phyloP scores from a whole-genome alignment of 2,329 filamentous ascomycete species.

The Nigrograna mackinnonii region DNA sequence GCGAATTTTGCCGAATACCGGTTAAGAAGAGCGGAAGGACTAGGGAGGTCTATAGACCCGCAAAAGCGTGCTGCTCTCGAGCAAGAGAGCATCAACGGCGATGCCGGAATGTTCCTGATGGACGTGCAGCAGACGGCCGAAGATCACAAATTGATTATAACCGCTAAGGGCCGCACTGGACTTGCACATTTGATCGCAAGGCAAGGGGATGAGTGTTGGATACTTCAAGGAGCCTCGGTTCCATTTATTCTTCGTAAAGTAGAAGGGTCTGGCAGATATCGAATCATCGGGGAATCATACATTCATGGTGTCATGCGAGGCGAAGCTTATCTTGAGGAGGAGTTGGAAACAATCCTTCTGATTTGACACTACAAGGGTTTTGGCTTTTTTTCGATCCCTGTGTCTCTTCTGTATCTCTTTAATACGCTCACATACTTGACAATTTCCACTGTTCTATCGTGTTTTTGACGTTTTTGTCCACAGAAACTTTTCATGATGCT shows the following conservation, averaged over 20 bases:
- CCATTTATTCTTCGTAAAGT: background rate
- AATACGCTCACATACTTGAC: too few species aligned
- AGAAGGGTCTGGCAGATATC: background rate
- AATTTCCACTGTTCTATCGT: too few species aligned
- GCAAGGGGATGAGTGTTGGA: background rate
- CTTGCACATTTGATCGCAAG: background rate
- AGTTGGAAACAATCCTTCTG: background rate
- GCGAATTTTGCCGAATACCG: background rate
- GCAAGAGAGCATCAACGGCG: background rate
- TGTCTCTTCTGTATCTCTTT: too few species aligned
- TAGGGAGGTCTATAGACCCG: background rate
- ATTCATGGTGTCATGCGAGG: slow-evolving; percentile 8
- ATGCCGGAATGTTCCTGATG: background rate
- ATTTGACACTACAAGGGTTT: too few species aligned
- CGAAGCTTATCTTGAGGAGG: background rate
- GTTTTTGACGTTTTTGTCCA: too few species aligned
- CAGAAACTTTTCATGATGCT: too few species aligned
- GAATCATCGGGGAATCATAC: background rate
- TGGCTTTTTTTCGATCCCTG: too few species aligned
- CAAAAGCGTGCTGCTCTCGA: background rate
- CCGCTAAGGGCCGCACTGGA: background rate
- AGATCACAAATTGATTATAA: background rate
- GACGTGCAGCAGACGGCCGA: background rate
- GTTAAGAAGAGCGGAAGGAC: too few species aligned
- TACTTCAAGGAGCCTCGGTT: background rate